Evolutionary conservation across 345 rosid species (phyloP).

Genomic region (Melaleuca quinquenervia): DNA sequence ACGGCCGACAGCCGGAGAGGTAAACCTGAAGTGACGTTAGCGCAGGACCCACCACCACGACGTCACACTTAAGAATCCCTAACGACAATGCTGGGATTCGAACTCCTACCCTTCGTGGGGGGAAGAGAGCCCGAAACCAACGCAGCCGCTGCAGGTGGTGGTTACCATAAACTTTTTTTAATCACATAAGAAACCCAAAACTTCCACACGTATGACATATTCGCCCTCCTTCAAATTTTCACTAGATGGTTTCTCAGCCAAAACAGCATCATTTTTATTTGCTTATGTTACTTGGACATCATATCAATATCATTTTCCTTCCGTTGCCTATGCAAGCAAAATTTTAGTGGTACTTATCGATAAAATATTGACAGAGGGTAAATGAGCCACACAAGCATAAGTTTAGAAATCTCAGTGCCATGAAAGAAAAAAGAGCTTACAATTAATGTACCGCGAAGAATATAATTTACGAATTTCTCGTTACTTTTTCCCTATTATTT

Average conservation of each 20-base stretch:
- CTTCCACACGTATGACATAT: not conserved
- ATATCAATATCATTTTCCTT: accelerated
- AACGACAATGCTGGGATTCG: too few relatives aligned
- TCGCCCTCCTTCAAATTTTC: not conserved
- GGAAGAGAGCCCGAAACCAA: too few relatives aligned
- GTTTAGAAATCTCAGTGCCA: not conserved
- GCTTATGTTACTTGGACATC: too few relatives aligned
- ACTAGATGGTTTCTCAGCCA: not conserved
- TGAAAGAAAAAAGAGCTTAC: not conserved
- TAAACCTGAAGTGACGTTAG: too few relatives aligned
- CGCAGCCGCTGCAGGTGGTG: too few relatives aligned
- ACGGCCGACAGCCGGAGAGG: too few relatives aligned
- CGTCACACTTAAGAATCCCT: too few relatives aligned
- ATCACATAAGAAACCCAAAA: not conserved
- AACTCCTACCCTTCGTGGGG: too few relatives aligned
- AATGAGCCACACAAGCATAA: accelerated
- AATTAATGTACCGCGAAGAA: accelerated
- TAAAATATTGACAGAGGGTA: accelerated
- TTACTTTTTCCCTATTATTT: not conserved
- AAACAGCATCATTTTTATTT: not conserved
- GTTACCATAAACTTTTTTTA: not conserved
- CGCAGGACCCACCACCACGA: too few relatives aligned
- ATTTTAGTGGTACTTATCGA: not conserved
- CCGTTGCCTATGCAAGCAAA: not conserved
- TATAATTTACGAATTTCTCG: not conserved